Evolutionary conservation across 1,139 yeast species (phyloP).

Genomic region (Pichia sp.): DNA sequence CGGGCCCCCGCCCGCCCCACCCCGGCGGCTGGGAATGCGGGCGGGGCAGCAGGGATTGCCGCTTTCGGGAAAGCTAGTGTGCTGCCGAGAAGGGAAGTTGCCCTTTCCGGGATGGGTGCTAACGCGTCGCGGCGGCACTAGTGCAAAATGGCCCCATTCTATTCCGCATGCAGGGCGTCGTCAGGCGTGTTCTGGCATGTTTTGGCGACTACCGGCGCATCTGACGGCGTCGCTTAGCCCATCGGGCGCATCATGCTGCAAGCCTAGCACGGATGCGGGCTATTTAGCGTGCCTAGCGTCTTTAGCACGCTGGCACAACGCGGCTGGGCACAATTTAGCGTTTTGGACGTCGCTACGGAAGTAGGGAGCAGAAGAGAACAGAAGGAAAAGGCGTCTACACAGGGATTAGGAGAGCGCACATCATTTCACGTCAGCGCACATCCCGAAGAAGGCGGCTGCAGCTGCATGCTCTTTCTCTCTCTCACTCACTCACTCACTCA

Average conservation of each 20-base stretch:
- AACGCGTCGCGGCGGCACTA: neutral
- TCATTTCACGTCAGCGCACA: no score
- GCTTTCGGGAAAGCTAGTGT: neutral
- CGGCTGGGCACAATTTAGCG: neutral
- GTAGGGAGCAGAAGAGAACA: no score
- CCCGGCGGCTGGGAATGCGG: neutral
- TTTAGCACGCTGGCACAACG: neutral
- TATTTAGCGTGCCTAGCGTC: neutral
- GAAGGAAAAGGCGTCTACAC: no score
- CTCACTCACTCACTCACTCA: neutral
- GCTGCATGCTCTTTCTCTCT: neutral
- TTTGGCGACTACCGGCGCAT: neutral
- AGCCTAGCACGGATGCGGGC: neutral
- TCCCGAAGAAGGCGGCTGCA: no score
- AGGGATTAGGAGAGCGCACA: no score
- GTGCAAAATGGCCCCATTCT: neutral
- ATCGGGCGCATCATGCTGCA: neutral
- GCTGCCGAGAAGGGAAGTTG: neutral
- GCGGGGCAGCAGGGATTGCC: neutral
- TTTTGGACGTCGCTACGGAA: neutral
- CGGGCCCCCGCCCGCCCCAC: no score
- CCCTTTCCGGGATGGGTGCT: neutral
- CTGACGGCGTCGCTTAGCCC: neutral
- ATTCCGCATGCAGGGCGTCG: neutral
- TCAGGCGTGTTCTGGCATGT: neutral